A percentile compares a stretch with the other conserved stretches of the same genome.
These are phyloP conservation scores for Boletus patriciae DNA, from an alignment of 768 basidiomycete species.

Conservation along the genomic window DNA sequence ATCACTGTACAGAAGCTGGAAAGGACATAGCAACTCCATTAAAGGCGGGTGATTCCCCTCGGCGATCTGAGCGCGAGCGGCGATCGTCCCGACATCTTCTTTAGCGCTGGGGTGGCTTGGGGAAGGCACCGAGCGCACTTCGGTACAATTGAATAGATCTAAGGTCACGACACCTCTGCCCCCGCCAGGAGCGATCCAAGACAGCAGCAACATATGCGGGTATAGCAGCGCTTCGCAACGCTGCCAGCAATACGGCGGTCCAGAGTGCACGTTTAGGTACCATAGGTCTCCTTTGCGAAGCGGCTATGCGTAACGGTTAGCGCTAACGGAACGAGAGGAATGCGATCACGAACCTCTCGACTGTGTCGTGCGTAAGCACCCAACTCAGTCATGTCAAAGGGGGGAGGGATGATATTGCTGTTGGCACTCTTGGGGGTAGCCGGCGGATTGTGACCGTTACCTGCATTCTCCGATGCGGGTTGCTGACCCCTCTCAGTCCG, in stretches of 20 bases:
- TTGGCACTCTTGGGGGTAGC: conserved; percentile 31
- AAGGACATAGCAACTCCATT: conserved; percentile 79
- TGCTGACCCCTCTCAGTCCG: conserved; percentile 25
- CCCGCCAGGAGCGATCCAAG: conserved; percentile 84
- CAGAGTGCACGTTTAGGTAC: conserved; percentile 90
- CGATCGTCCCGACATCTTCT: conserved; percentile 86
- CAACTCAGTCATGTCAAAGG: conserved; percentile 49
- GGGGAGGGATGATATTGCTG: conserved; percentile 41
- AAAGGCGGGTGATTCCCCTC: conserved; percentile 46
- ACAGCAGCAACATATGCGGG: conserved; percentile 79
- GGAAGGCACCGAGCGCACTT: conserved; percentile 79
- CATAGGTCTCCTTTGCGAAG: conserved; percentile 82
- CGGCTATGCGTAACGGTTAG: conserved; percentile 52
- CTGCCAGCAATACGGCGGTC: conserved; percentile 76
- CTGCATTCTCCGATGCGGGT: conserved; percentile 8
- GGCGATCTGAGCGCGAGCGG: conserved; percentile 61
- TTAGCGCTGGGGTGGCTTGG: conserved; percentile 77
- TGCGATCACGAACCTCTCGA: conserved; percentile 41
- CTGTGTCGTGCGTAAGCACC: conserved; percentile 42
- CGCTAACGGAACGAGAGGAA: neutral
- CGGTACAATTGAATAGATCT: conserved; percentile 83
- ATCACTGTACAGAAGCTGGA: conserved; percentile 88
- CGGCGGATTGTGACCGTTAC: conserved; percentile 11
- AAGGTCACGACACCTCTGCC: conserved; percentile 83
- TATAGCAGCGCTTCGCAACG: conserved; percentile 81